These are phyloP conservation scores for Yamadazyma atmosphaerica DNA, from an alignment of 1,139 yeast species.

Conservation along the genomic window DNA sequence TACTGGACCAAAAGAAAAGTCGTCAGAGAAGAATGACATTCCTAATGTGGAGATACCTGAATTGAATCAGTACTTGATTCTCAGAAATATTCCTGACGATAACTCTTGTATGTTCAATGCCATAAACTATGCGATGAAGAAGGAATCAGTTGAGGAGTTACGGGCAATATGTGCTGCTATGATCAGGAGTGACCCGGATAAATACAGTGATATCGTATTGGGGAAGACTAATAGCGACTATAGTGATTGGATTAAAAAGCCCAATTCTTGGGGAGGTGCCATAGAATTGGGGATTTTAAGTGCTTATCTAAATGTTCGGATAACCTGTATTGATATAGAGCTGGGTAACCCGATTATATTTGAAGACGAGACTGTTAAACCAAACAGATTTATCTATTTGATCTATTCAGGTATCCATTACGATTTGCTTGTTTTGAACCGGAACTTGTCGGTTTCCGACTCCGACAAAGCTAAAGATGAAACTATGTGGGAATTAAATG, in stretches of 20 bases:
- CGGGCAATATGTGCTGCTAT: constrained; percentile 47
- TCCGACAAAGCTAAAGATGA: constrained; percentile 29
- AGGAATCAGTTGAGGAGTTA: constrained; percentile 38
- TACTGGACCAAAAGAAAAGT: neutral
- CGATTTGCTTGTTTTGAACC: constrained; percentile 56
- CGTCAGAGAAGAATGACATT: constrained; percentile 18
- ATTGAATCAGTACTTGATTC: constrained; percentile 31
- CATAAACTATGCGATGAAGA: constrained; percentile 51
- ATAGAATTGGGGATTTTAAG: constrained; percentile 72
- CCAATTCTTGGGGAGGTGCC: constrained; percentile 84
- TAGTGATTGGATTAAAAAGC: constrained; percentile 59
- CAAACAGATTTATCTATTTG: constrained; percentile 47
- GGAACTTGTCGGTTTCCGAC: constrained; percentile 22
- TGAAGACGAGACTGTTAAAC: constrained; percentile 35
- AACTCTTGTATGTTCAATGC: constrained; percentile 80
- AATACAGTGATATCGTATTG: constrained; percentile 58
- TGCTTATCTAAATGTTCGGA: constrained; percentile 50
- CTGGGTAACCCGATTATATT: constrained; percentile 61
- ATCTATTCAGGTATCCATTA: constrained; percentile 78
- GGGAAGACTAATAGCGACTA: constrained; percentile 55
- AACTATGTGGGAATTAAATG: constrained; percentile 35
- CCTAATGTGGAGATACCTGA: constrained; percentile 28
- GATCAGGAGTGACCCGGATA: constrained; percentile 43
- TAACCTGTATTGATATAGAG: constrained; percentile 68
- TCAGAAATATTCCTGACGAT: constrained; percentile 73